These are phyloP conservation scores for Anethum foeniculum DNA, from an alignment of 140 eudicot genomes.

Conservation along the genomic window DNA sequence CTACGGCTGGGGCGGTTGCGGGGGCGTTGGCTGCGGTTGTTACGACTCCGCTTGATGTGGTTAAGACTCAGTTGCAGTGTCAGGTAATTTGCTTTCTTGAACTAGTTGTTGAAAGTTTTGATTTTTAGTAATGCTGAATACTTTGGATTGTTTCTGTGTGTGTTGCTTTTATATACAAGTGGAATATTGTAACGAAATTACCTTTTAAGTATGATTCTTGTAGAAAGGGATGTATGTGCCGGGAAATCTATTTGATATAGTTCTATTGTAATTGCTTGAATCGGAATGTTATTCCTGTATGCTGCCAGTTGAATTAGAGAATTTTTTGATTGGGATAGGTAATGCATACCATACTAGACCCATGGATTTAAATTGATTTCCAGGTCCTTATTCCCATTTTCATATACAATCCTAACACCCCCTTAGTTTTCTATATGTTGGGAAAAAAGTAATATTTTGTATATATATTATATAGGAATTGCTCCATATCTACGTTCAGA, in stretches of 20 bases:
- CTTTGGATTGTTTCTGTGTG: background rate
- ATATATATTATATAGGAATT: background rate
- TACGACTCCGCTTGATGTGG: constrained; percentile 16
- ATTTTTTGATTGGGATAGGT: background rate
- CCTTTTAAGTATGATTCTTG: background rate
- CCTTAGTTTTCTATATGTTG: background rate
- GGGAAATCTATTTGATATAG: background rate
- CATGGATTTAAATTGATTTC: background rate
- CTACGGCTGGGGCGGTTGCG: constrained; percentile 8
- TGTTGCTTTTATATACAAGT: background rate
- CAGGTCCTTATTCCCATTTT: no score
- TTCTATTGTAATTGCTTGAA: background rate
- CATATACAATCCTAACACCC: background rate
- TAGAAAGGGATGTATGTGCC: background rate
- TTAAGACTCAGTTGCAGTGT: constrained; percentile 14
- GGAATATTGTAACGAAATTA: background rate
- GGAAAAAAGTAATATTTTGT: background rate
- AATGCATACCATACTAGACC: background rate
- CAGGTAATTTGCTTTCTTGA: background rate
- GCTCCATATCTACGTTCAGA: background rate
- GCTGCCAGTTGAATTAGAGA: background rate
- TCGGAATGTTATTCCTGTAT: background rate
- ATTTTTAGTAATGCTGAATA: background rate
- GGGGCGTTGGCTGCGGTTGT: constrained; percentile 10
- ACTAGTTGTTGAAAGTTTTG: background rate